Base-by-base conservation (phyloP, 73 alveolate genomes). In the Paraurostyla sp. region DNA sequence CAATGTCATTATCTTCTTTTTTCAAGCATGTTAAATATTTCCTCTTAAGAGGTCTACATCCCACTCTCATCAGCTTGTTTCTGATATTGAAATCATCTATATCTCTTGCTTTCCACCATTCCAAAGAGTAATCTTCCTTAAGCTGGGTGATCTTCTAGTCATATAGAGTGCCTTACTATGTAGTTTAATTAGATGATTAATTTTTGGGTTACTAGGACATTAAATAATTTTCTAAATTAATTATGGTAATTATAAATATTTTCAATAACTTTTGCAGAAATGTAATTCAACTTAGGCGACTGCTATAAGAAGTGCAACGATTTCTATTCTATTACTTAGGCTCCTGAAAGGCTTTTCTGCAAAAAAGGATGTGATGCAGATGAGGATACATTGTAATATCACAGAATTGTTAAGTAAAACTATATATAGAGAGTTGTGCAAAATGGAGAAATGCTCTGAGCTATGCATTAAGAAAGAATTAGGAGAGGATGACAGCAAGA, bases 361-460 rank as follows among this genome's bases (percentile, higher is more conserved):
- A 93, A 93, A 80, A 93, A 93, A 54, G 98, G 96, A 20, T 93
- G 98, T 57, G 98, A 93, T 58, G 88, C 93, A 0, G 98, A 93
- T 65, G 98, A 87, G 81, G 96, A 91, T 0, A 87, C 92, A 42
- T 63, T 91, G 85, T 83, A 87, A 38, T 52, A 27, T 29, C 9
- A n/a, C 22, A 36, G 23, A 40, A 25, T 1, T 2, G 9, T 30
- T 6, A 0, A 32, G 29, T 18, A 33, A 18, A 49, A 11, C n/a
- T 32, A 15, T 54, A 29, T 33, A 0, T 52, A 88, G 90, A 54
- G 75, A 76, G 50, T 43, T 75, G 45, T 93, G 98, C 81, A 92
- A 93, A 65, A 50, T 49, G 65, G 98, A 93, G 60, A 90, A 88
- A 16, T 93, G 98, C 65, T 35, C 95, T 23, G 93, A 83, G 0